phyloP scores from a whole-genome alignment of 805 yeast genomes.

The Cyberlindnera petersonii region DNA sequence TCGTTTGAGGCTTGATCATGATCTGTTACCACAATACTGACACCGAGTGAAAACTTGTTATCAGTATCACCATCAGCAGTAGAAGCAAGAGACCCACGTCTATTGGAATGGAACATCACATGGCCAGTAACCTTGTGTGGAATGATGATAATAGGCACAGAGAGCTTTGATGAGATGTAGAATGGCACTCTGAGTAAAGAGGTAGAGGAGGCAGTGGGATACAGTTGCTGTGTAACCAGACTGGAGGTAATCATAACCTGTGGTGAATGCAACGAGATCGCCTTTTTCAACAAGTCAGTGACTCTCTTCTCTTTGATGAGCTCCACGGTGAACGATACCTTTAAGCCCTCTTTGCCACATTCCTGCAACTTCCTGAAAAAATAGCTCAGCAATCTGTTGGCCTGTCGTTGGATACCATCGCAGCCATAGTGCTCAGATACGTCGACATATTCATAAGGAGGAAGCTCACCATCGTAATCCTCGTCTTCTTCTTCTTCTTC shows the following conservation, averaged over 20 bases:
- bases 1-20: background rate
- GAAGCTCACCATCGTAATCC: conserved; percentile 2
- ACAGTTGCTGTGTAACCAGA: conserved; percentile 13
- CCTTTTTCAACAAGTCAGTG: conserved; percentile 15
- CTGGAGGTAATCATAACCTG: conserved; percentile 20
- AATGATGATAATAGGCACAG: conserved; percentile 21
- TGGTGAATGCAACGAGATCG: conserved; percentile 20
- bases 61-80: too few relatives aligned
- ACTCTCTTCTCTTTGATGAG: conserved; percentile 21
- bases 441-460: conserved; percentile 10
- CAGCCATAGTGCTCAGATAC: conserved; percentile 14
- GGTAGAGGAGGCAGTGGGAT: too few relatives aligned
- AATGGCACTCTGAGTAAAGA: conserved; percentile 20
- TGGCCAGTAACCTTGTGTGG: conserved; percentile 17
- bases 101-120: too few relatives aligned
- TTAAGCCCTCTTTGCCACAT: conserved; percentile 13
- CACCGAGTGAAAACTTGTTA: background rate
- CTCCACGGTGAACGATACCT: conserved; percentile 23
- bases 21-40: background rate
- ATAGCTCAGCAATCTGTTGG: conserved; percentile 16
- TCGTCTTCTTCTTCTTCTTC: conserved; percentile 1
- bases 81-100: too few relatives aligned
- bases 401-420: conserved; percentile 14
- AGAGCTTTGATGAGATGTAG: conserved; percentile 18
- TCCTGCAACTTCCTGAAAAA: conserved; percentile 14